Percentiles rank a stretch among this genome's conserved stretches.
phyloP scores from a whole-genome alignment of 2,329 filamentous ascomycete genomes.

The Colletotrichum sublineola region DNA sequence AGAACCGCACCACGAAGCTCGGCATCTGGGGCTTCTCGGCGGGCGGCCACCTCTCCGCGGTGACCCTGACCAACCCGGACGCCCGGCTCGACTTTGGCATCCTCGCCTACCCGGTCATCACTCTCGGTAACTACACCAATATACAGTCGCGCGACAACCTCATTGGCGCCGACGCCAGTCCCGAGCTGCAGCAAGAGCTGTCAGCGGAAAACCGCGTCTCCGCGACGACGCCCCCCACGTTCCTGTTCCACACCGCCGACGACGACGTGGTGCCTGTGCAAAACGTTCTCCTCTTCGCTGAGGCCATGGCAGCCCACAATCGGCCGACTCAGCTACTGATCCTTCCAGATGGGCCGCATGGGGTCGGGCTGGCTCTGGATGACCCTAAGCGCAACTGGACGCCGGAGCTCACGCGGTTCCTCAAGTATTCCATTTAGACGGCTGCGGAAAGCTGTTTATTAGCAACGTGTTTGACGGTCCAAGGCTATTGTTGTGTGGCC shows the following conservation, averaged over 20 bases:
- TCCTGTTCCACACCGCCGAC: conserved; percentile 52
- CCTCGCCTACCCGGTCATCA: conserved; percentile 45
- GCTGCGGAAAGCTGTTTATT: background rate
- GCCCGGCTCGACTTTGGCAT: conserved; percentile 44
- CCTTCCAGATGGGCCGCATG: conserved; percentile 49
- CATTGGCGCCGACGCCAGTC: conserved; percentile 41
- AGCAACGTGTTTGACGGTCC: background rate
- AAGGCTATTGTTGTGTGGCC: background rate
- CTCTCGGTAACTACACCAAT: conserved; percentile 43
- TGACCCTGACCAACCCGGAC: conserved; percentile 43
- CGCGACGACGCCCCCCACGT: conserved; percentile 49
- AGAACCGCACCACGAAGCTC: conserved; percentile 42
- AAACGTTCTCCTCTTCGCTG: conserved; percentile 47
- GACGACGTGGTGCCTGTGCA: conserved; percentile 47
- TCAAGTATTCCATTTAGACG: conserved; percentile 43
- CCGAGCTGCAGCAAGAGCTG: conserved; percentile 41
- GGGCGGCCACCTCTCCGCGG: conserved; percentile 45
- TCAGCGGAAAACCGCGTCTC: conserved; percentile 47
- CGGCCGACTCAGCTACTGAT: conserved; percentile 47
- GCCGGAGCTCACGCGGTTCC: conserved; percentile 47
- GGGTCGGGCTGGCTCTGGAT: conserved; percentile 46
- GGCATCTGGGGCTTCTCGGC: conserved; percentile 47
- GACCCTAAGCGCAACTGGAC: conserved; percentile 47
- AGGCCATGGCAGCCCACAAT: conserved; percentile 45
- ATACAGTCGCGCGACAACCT: conserved; percentile 44